Evolutionary conservation across 768 basidiomycete genomes (phyloP).

Genomic region (Suillus variegatus): DNA sequence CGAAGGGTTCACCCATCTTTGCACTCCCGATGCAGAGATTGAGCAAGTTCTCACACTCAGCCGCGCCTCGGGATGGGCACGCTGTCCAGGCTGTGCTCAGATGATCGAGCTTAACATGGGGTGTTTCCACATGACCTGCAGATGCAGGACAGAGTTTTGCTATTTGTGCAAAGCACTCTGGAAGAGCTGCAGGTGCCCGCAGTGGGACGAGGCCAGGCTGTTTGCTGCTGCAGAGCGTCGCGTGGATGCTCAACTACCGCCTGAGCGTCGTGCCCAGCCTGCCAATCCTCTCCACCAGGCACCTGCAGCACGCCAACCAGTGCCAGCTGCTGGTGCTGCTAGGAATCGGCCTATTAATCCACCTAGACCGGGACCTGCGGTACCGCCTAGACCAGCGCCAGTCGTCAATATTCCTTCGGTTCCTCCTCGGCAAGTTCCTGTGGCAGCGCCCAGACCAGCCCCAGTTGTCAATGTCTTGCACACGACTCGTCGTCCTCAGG

Average conservation of each 20-base stretch:
- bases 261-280: constrained; percentile 29
- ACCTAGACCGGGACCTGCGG: not conserved
- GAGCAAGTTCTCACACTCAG: constrained; percentile 30
- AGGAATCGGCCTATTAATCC: not conserved
- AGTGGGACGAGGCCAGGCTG: constrained; percentile 59
- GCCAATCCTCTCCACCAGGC: constrained; percentile 26
- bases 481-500: not conserved
- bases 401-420: not conserved
- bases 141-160: constrained; percentile 41
- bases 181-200: constrained; percentile 64
- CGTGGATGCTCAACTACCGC: constrained; percentile 42
- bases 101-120: constrained; percentile 40
- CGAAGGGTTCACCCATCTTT: constrained; percentile 27
- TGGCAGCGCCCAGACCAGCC: constrained; percentile 1
- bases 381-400: constrained; percentile 4
- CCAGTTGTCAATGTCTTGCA: not conserved
- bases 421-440: constrained; percentile 1
- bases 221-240: constrained; percentile 45
- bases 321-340: not conserved
- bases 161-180: constrained; percentile 55
- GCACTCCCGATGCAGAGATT: constrained; percentile 25
- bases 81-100: constrained; percentile 40
- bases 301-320: constrained; percentile 3
- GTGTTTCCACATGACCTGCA: constrained; percentile 44
- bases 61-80: constrained; percentile 33